phyloP scores from a whole-genome alignment of 495 filamentous ascomycete genomes.

The Sordaria brevicollis region DNA sequence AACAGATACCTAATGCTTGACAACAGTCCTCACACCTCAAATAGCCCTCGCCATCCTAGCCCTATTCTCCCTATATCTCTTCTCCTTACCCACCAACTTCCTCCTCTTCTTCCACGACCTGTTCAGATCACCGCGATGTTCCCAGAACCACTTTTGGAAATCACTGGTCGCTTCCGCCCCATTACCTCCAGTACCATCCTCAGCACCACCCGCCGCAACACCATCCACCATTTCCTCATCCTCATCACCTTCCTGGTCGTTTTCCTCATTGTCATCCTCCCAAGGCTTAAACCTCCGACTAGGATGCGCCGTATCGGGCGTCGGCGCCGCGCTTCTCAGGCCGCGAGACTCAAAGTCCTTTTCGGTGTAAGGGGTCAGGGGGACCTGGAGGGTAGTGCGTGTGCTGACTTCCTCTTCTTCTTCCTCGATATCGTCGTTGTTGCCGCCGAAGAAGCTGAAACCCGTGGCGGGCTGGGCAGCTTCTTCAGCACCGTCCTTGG shows the following conservation, averaged over 20 bases:
- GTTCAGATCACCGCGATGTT: conserved; percentile 80
- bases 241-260: conserved; percentile 27
- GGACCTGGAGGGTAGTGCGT: conserved; percentile 29
- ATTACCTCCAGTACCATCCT: conserved; percentile 18
- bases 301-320: conserved; percentile 82
- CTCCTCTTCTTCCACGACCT: conserved; percentile 81
- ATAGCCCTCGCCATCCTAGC: conserved; percentile 42
- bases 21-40: too few relatives aligned
- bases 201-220: conserved; percentile 5
- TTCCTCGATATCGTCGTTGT: conserved; percentile 34
- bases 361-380: conserved; percentile 71
- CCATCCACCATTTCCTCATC: conserved; percentile 20
- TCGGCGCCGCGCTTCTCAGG: conserved; percentile 78
- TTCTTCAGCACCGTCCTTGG: conserved; percentile 23
- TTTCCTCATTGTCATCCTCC: conserved; percentile 29
- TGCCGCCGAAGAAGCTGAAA: conserved; percentile 43
- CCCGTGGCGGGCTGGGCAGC: conserved; percentile 1
- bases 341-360: conserved; percentile 65
- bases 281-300: conserved; percentile 44
- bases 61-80: conserved; percentile 76
- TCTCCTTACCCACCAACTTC: conserved; percentile 72
- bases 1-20: not conserved
- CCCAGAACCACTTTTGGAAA: conserved; percentile 89
- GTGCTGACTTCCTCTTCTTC: conserved; percentile 35
- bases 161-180: conserved; percentile 40